Conservation (phyloP, 768 basidiomycete species). For the Vishniacozyma victoriae region DNA sequence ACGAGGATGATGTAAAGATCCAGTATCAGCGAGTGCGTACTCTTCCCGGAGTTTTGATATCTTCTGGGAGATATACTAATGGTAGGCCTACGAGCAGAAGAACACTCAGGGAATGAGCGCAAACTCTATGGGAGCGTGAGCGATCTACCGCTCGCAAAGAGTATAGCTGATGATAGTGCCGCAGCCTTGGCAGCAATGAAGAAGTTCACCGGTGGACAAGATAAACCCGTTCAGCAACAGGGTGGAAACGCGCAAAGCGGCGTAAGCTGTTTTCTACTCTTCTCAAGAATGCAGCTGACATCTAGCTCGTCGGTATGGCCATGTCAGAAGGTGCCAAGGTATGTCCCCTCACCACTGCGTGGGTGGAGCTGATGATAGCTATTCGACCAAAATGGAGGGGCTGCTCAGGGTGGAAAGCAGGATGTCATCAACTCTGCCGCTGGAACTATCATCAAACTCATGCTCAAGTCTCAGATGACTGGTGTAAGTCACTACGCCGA, state of each 20-base stretch:
- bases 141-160: neutral
- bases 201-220: constrained; percentile 58
- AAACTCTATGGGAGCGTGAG: constrained; percentile 54
- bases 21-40: constrained; percentile 62
- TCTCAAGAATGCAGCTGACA: neutral
- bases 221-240: constrained; percentile 41
- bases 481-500: constrained; percentile 23
- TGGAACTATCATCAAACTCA: constrained; percentile 75
- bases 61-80: too few species aligned
- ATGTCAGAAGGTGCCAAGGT: constrained; percentile 61
- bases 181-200: constrained; percentile 67
- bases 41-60: too few species aligned
- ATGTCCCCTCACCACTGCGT: neutral
- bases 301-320: constrained; percentile 70
- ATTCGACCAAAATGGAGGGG: constrained; percentile 65
- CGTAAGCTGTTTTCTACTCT: constrained; percentile 5
- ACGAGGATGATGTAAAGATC: constrained; percentile 60
- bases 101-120: constrained; percentile 55
- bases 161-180: constrained; percentile 51
- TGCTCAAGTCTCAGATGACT: constrained; percentile 52
- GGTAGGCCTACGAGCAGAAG: constrained; percentile 59
- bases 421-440: constrained; percentile 79
- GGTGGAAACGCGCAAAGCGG: constrained; percentile 52
- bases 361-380: constrained; percentile 53
- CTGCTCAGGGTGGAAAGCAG: constrained; percentile 56